Base-by-base conservation (phyloP, 352 stramenopile species). In the Thraustotheca clavata region DNA sequence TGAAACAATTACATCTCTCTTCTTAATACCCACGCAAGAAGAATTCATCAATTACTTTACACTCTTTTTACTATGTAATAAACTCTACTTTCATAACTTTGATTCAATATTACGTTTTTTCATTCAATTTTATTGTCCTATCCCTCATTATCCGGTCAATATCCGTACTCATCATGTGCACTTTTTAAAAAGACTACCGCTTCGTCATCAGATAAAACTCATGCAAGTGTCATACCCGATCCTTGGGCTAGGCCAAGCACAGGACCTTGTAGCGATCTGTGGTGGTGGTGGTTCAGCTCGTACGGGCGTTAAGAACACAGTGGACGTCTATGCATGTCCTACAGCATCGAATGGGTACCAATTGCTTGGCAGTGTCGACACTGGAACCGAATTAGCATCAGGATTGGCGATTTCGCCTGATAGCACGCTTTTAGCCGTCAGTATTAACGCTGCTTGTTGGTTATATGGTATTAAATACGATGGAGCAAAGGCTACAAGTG, bases 161-260 rank as follows among this genome's bases (percentile, higher is more conserved):
- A n/a, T n/a, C n/a, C n/a, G n/a, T n/a, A n/a, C n/a, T n/a, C n/a
- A n/a, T n/a, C n/a, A n/a, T n/a, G n/a, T n/a, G n/a, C n/a, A n/a
- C n/a, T n/a, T n/a, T n/a, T n/a, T n/a, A n/a, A n/a, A n/a, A n/a
- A n/a, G n/a, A n/a, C n/a, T n/a, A n/a, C n/a, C n/a, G 43, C 43
- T 50, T 50, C 43, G 43, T 50, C 43, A 50, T 6, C 43, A 6
- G 43, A 43, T 16, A 22, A 61, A 6, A 40, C 72, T 9, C 20
- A 93, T 93, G 81, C 72, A 81, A 49, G 83, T 91, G 69, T 88
- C 86, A 68, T 93, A 91, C 67, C 83, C 83, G 29, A 89, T 93
- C 68, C 86, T 93, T 73, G 83, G 83, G 55, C 73, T 93, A 1
- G 88, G 80, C 34, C 86, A 88, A 67, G 79, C 76, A 62, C 79